Evolutionary conservation across 2,329 filamentous ascomycete genomes (phyloP), one percentile per base, ranked within the genome.

Genomic region (Apiospora hydei): DNA sequence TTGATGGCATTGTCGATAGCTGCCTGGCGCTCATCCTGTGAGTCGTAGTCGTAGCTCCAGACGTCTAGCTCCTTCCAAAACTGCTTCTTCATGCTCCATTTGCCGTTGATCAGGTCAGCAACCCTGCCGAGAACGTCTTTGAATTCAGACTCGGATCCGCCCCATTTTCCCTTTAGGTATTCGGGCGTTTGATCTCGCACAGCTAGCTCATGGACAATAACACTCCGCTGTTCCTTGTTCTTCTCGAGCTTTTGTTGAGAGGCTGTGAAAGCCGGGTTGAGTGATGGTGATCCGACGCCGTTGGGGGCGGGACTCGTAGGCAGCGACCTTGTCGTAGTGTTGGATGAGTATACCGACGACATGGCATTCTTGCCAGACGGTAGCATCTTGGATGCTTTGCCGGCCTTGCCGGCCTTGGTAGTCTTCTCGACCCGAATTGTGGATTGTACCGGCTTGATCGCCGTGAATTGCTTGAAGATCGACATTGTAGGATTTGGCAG

Each of bases 11-110:
- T 87, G 81, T 93, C 85, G 78, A 92, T 87, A 74, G 88, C 86
- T 76, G 86, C 82, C 78, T 94, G 84, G 43, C 90, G 87, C 73
- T 90, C 86, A 44, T 87, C 85, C 24, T 85, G 81, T 49, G 80
- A 83, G 64, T 84, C 82, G 77, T 92, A 92, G 41, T 87, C 82
- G 78, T 90, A 91, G 72, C 85, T 87, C 86, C 88, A 92, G 30
- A 91, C 88, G 75, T 92, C 89, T 18, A 92, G 84, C 74, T 92
- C 90, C 79, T 87, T 91, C 86, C 87, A 92, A 74, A 85, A 88
- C 34, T 84, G 81, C 80, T 88, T 89, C 73, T 87, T 86, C 75
- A 92, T 80, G 46, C 83, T 81, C 85, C 88, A 92, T 75, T 85
- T 89, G 68, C 47, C 84, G 5, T 82, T 82, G 2, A 83, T 79